phyloP scores from a whole-genome alignment of 2,329 filamentous ascomycete genomes.

The Penicillium expansum region DNA sequence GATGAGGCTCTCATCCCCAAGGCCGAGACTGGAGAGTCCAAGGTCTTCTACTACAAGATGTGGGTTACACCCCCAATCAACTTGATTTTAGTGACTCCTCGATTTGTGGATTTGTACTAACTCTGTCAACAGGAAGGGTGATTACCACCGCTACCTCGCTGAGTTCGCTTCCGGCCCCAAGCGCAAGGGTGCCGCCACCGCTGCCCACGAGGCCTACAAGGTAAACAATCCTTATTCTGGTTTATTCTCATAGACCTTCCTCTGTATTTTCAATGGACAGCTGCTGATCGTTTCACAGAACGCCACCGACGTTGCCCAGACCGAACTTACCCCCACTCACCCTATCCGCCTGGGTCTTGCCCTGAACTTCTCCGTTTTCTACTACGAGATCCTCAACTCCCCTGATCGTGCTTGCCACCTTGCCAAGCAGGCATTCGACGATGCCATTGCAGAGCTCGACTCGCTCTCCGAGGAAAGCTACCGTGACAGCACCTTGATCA shows the following conservation, averaged over 20 bases:
- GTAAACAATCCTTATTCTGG: slow-evolving; percentile 49
- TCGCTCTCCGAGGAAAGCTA: slow-evolving; percentile 97
- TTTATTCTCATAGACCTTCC: not conserved
- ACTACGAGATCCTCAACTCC: slow-evolving; percentile 99
- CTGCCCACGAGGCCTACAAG: slow-evolving; percentile 98
- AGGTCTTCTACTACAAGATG: slow-evolving; percentile 99
- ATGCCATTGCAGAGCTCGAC: slow-evolving; percentile 97
- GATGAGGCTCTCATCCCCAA: slow-evolving; percentile 92
- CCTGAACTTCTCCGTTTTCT: slow-evolving; percentile 99
- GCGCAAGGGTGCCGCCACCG: slow-evolving; percentile 91
- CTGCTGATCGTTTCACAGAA: slow-evolving; percentile 50
- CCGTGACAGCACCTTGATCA: slow-evolving; percentile 98
- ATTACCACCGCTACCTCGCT: slow-evolving; percentile 98
- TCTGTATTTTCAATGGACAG: not conserved
- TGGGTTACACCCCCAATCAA: slow-evolving; percentile 38
- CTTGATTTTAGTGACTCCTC: no score
- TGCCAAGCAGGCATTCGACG: slow-evolving; percentile 98
- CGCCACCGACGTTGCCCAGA: slow-evolving; percentile 97
- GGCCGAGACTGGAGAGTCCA: slow-evolving; percentile 94
- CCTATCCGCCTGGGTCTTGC: slow-evolving; percentile 96
- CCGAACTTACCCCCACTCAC: slow-evolving; percentile 94
- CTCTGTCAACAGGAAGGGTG: slow-evolving; percentile 82
- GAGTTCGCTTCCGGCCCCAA: slow-evolving; percentile 94
- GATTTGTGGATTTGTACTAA: slow-evolving; percentile 74
- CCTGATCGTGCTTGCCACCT: slow-evolving; percentile 97